Evolutionary conservation across 768 basidiomycete genomes (phyloP).

Genomic region (Hirschioporus abietinus): DNA sequence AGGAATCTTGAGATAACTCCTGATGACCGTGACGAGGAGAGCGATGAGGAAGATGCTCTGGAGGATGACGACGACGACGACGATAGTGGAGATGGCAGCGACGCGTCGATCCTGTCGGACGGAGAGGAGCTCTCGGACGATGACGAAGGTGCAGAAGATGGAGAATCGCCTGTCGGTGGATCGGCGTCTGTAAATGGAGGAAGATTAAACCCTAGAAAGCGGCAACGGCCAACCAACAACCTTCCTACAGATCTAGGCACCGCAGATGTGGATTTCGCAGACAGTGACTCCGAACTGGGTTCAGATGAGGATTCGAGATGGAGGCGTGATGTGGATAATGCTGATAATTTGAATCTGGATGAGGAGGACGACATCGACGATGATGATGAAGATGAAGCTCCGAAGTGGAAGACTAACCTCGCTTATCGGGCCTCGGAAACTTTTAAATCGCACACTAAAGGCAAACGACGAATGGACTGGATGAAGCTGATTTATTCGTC

Average conservation of each 20-base stretch:
- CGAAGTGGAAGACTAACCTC: constrained; percentile 74
- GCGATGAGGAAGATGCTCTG: constrained; percentile 25
- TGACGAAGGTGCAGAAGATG: constrained; percentile 14
- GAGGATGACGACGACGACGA: constrained; percentile 26
- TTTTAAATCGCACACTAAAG: constrained; percentile 33
- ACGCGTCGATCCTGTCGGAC: constrained; percentile 17
- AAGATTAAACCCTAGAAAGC: constrained; percentile 13
- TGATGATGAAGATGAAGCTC: constrained; percentile 47
- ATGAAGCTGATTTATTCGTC: constrained; percentile 80
- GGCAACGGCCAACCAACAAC: constrained; percentile 14
- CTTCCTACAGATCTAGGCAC: constrained; percentile 34
- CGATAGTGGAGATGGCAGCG: constrained; percentile 19
- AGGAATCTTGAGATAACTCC: constrained; percentile 49
- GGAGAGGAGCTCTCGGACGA: neutral
- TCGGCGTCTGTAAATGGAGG: constrained; percentile 2
- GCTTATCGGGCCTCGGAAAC: constrained; percentile 41
- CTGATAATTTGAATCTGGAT: constrained; percentile 18
- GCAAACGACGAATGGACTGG: constrained; percentile 60
- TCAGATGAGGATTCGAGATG: constrained; percentile 34
- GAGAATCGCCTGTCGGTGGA: constrained; percentile 13
- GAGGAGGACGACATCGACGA: constrained; percentile 26
- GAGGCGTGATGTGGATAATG: neutral
- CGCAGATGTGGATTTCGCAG: constrained; percentile 58
- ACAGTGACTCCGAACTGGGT: constrained; percentile 72
- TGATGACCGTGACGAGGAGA: constrained; percentile 33